A percentile compares a stretch with the other conserved stretches of the same genome.
phyloP scores from a whole-genome alignment of 2,329 filamentous ascomycete genomes.

The Cryphonectria nitschkei region DNA sequence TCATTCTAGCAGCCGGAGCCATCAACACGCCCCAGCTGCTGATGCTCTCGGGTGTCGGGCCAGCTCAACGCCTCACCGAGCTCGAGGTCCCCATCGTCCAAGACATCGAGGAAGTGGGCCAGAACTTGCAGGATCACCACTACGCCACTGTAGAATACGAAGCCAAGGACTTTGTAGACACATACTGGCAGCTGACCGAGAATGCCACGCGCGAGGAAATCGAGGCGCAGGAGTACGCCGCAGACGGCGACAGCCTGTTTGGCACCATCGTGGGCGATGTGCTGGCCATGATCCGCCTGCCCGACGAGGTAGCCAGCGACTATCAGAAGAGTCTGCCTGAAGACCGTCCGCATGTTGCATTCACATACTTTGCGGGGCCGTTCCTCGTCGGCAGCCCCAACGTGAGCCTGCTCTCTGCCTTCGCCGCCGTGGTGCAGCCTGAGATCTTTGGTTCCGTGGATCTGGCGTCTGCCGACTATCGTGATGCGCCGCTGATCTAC shows the following conservation, averaged over 20 bases:
- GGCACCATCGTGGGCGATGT: background rate
- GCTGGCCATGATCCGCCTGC: background rate
- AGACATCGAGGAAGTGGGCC: background rate
- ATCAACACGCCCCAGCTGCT: background rate
- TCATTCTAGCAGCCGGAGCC: background rate
- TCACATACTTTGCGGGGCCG: background rate
- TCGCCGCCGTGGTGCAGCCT: background rate
- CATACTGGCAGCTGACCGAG: background rate
- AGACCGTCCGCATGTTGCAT: slow-evolving; percentile 14
- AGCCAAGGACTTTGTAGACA: background rate
- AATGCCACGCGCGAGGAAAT: background rate
- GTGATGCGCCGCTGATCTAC: background rate
- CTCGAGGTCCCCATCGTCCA: background rate
- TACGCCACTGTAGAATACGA: background rate
- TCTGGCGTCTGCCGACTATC: background rate
- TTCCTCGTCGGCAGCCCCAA: background rate
- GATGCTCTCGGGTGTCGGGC: background rate
- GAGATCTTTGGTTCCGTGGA: background rate
- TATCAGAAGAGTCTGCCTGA: slow-evolving; percentile 15
- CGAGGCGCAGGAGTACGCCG: background rate
- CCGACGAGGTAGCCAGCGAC: background rate
- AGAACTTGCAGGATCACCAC: background rate
- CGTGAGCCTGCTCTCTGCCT: background rate
- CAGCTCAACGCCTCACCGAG: background rate
- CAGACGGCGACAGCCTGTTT: background rate